Evolutionary conservation across 2,329 filamentous ascomycete genomes (phyloP).

Genomic region (Aplosporella prunicola): DNA sequence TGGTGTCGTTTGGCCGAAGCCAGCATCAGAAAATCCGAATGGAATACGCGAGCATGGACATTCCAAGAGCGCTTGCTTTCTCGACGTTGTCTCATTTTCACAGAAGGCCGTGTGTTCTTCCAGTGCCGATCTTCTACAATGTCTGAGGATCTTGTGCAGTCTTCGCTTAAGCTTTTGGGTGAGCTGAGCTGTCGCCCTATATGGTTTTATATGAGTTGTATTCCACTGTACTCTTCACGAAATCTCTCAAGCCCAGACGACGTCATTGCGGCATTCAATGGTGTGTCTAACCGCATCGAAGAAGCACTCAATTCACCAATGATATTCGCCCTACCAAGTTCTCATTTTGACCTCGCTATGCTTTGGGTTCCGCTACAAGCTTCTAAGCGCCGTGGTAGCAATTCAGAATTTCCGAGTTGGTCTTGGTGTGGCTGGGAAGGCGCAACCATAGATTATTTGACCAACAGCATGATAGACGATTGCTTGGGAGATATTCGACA

Average conservation of each 20-base stretch:
- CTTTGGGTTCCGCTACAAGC: slow-evolving; percentile 22
- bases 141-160: slow-evolving; percentile 21
- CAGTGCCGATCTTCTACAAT: slow-evolving; percentile 19
- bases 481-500: slow-evolving; percentile 20
- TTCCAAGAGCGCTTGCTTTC: slow-evolving; percentile 33
- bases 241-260: slow-evolving; percentile 19
- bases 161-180: slow-evolving; percentile 20
- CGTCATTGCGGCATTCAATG: slow-evolving; percentile 27
- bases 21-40: slow-evolving; percentile 18
- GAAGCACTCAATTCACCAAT: slow-evolving; percentile 18
- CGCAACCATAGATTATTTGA: slow-evolving; percentile 15
- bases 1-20: slow-evolving; percentile 14
- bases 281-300: slow-evolving; percentile 21
- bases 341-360: slow-evolving; percentile 20
- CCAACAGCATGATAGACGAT: slow-evolving; percentile 16
- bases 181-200: slow-evolving; percentile 19
- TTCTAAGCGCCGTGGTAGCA: too few species aligned
- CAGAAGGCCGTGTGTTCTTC: slow-evolving; percentile 23
- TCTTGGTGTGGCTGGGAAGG: slow-evolving; percentile 28
- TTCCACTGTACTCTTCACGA: slow-evolving; percentile 23
- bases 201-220: slow-evolving; percentile 23
- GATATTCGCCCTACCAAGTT: slow-evolving; percentile 20
- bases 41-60: slow-evolving; percentile 32
- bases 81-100: slow-evolving; percentile 28
- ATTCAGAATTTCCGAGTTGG: slow-evolving; percentile 28